Evolutionary conservation across 2,329 filamentous ascomycete genomes (phyloP), one percentile per base, ranked within the genome.

Genomic region (Fonsecaea pugnacius): DNA sequence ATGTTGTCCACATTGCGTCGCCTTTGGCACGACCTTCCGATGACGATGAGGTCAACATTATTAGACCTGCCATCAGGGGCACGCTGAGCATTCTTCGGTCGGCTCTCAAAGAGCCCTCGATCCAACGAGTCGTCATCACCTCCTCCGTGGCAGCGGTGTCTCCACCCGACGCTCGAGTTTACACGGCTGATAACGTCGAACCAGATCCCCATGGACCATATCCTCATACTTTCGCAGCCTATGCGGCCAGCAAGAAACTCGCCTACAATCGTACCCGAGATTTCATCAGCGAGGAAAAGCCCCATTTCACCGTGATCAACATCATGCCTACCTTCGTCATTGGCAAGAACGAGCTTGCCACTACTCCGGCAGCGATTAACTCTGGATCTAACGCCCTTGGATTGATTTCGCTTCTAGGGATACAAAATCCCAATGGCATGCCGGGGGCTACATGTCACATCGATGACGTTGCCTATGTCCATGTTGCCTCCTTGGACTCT

Each of bases 51-150:
- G 50, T 67, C 38, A 72, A 78, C 61, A 74, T 86, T 10, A 75
- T 86, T 33, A 84, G 87, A 66, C 85, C 85, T 21, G 86, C 86
- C 4, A 79, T 88, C 67, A 86, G 87, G 69, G 86, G 86, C 60
- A 89, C 86, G 0, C 85, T 84, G 0, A 85, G 85, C 30, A 84
- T 89, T 58, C 75, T 89, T 66, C 85, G 85, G 50, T 66, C 71
- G 68, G 84, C 84, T 1, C 83, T 87, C 73, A 87, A 87, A 74
- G 82, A 83, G 70, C 85, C 86, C 67, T 84, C 73, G 73, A 89
- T 96, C 58, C 91, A 89, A 78, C 84, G 88, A 66, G 89, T 96
- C 16, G 87, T 88, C 53, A 83, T 90, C 68, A 90, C 87, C 0
- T 89, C 87, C 2, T 89, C 87, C 1, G 89, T 89, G 69, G 87